Percentiles rank a stretch among this genome's conserved stretches.
Evolutionary conservation across 306 rosid species (phyloP).

Genomic region (Canavalia gladiata): DNA sequence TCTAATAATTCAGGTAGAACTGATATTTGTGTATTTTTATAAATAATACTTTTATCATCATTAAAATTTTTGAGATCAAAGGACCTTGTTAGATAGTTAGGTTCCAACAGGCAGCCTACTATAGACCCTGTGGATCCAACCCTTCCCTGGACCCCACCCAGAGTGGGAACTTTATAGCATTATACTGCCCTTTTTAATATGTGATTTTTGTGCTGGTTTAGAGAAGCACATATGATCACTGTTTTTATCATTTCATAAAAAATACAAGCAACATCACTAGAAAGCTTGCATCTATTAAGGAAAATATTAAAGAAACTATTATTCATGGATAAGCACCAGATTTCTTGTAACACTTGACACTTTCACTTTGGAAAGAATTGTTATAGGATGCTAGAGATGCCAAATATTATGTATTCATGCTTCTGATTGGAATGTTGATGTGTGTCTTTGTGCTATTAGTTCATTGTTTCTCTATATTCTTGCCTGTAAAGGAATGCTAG

Average conservation of each 20-base stretch:
- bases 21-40: too few species aligned
- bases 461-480: slow-evolving; percentile 16
- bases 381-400: slow-evolving; percentile 30
- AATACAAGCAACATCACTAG: neutral
- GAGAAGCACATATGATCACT: neutral
- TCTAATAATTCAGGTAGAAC: too few species aligned
- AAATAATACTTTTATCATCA: too few species aligned
- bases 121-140: slow-evolving; percentile 9
- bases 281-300: slow-evolving; percentile 36
- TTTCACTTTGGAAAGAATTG: slow-evolving; percentile 1
- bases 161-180: neutral
- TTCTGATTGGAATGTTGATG: slow-evolving; percentile 38
- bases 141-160: neutral
- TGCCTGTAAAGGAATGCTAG: slow-evolving; percentile 27
- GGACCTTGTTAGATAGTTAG: too few species aligned
- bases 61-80: too few species aligned
- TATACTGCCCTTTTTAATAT: neutral
- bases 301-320: slow-evolving; percentile 26
- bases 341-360: slow-evolving; percentile 27
- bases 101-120: neutral
- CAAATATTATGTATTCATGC: slow-evolving; percentile 2
- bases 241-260: neutral
- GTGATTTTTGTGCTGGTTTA: slow-evolving; percentile 23
- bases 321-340: slow-evolving; percentile 33
- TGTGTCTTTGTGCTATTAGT: slow-evolving; percentile 32